A percentile compares a stretch with the other conserved stretches of the same genome.
Conservation (phyloP, 768 basidiomycete genomes). For the Suillus paluster region DNA sequence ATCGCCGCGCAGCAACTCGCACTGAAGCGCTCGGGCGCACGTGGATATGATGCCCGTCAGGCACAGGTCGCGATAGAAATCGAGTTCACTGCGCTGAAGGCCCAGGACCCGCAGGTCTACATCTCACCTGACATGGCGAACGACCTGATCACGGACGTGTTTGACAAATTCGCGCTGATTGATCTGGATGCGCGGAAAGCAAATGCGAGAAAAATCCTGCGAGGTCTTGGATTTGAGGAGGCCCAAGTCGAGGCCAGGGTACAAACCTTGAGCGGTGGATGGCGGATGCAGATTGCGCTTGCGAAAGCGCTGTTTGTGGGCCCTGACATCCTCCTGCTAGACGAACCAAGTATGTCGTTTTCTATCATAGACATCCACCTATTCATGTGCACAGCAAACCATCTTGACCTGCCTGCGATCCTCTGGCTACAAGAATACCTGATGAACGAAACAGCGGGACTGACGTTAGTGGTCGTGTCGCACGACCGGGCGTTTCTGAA, state of each 20-base stretch:
- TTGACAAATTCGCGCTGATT: constrained; percentile 13
- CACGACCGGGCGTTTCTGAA: constrained; percentile 71
- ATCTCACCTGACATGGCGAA: constrained; percentile 12
- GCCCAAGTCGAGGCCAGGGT: constrained; percentile 30
- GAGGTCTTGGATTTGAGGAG: constrained; percentile 61
- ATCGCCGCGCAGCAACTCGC: constrained; percentile 12
- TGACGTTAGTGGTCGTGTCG: constrained; percentile 63
- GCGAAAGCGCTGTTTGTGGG: constrained; percentile 61
- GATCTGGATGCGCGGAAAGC: constrained; percentile 13
- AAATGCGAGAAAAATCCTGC: constrained; percentile 53
- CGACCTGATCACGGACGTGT: constrained; percentile 12
- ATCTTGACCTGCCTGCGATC: constrained; percentile 54
- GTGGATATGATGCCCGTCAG: constrained; percentile 16
- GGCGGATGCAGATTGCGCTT: constrained; percentile 63
- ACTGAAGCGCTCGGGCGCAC: constrained; percentile 14
- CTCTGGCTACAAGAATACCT: constrained; percentile 61
- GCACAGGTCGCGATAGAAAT: constrained; percentile 12
- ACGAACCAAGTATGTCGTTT: constrained; percentile 50
- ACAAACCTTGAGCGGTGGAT: constrained; percentile 63
- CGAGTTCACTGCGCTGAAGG: constrained; percentile 8
- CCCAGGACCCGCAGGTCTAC: constrained; percentile 12
- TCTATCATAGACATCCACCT: constrained; percentile 10
- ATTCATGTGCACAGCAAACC: constrained; percentile 33
- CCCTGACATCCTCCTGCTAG: constrained; percentile 60
- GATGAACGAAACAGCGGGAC: constrained; percentile 35